These are phyloP conservation scores for Fusarium sp. DNA, from an alignment of 2,329 filamentous ascomycete genomes.

Conservation along the genomic window DNA sequence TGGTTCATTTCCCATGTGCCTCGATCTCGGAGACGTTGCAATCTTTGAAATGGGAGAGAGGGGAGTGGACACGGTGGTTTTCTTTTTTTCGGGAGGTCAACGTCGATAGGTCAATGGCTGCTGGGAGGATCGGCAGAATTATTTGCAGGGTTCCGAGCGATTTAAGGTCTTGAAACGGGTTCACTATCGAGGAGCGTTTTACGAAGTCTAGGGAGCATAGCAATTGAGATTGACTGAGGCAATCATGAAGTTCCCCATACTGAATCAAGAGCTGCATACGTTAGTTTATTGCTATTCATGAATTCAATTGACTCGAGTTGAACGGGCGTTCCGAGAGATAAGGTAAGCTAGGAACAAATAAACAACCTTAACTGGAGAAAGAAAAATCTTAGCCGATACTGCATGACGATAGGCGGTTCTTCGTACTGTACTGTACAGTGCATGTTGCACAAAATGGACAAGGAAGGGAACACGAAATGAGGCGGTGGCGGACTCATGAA, in stretches of 20 bases:
- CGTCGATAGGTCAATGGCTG: constrained; percentile 48
- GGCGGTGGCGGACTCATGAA: constrained; percentile 47
- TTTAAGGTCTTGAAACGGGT: constrained; percentile 29
- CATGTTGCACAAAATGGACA: not conserved
- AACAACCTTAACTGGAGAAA: constrained; percentile 19
- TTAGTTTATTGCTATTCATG: not conserved
- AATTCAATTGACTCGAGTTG: constrained; percentile 35
- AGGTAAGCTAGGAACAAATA: constrained; percentile 41
- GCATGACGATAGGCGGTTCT: constrained; percentile 31
- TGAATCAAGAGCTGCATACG: constrained; percentile 7
- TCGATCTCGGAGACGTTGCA: constrained; percentile 28
- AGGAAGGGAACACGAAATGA: constrained; percentile 39
- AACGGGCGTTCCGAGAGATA: constrained; percentile 45
- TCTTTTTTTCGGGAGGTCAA: constrained; percentile 25
- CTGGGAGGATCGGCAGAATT: constrained; percentile 40
- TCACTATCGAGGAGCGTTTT: constrained; percentile 4
- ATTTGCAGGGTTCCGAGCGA: constrained; percentile 37
- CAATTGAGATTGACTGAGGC: constrained; percentile 5
- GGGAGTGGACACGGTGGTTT: constrained; percentile 36
- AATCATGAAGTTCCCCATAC: constrained; percentile 9
- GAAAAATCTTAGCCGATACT: constrained; percentile 35
- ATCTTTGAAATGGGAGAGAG: constrained; percentile 34
- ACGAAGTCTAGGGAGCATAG: constrained; percentile 4
- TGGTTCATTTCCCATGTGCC: constrained; percentile 24
- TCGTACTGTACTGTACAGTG: constrained; percentile 44